A percentile compares a stretch with the other conserved stretches of the same genome.
Evolutionary conservation across 1,284 basidiomycete genomes (phyloP).

Genomic region (Boletus sp.): DNA sequence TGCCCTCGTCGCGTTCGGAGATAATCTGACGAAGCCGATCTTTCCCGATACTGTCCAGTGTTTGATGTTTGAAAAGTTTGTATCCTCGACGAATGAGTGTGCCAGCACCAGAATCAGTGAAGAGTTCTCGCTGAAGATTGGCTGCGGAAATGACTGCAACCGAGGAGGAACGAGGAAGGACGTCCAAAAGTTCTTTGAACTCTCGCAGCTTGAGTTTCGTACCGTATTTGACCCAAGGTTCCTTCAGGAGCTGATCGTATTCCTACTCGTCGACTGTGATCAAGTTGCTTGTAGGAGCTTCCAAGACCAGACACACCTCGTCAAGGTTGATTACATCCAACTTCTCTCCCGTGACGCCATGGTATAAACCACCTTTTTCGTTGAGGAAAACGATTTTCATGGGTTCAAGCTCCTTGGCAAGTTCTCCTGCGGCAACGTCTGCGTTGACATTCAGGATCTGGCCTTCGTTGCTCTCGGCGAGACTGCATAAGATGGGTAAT

Average conservation of each 20-base stretch:
- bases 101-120: slow-evolving; percentile 97
- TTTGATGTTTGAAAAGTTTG: slow-evolving; percentile 92
- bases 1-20: slow-evolving; percentile 93
- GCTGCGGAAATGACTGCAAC: slow-evolving; percentile 97
- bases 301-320: slow-evolving; percentile 60
- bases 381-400: slow-evolving; percentile 99
- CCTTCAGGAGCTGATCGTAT: slow-evolving; percentile 96
- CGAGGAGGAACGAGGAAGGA: slow-evolving; percentile 96
- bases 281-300: slow-evolving; percentile 8
- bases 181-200: slow-evolving; percentile 99
- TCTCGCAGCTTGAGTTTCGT: slow-evolving; percentile 99
- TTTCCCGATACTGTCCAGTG: slow-evolving; percentile 84
- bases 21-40: slow-evolving; percentile 94
- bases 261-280: slow-evolving; percentile 56
- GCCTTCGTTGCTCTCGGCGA: slow-evolving; percentile 90
- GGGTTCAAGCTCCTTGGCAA: slow-evolving; percentile 96
- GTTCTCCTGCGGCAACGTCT: slow-evolving; percentile 94
- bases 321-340: slow-evolving; percentile 97
- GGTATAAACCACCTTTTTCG: slow-evolving; percentile 98
- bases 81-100: slow-evolving; percentile 98
- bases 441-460: slow-evolving; percentile 98
- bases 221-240: slow-evolving; percentile 99
- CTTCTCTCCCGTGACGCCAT: slow-evolving; percentile 95
- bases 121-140: slow-evolving; percentile 96
- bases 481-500: slow-evolving; percentile 89